Evolutionary conservation across 805 yeast species (phyloP).

Genomic region (Monosporozyma unispora): DNA sequence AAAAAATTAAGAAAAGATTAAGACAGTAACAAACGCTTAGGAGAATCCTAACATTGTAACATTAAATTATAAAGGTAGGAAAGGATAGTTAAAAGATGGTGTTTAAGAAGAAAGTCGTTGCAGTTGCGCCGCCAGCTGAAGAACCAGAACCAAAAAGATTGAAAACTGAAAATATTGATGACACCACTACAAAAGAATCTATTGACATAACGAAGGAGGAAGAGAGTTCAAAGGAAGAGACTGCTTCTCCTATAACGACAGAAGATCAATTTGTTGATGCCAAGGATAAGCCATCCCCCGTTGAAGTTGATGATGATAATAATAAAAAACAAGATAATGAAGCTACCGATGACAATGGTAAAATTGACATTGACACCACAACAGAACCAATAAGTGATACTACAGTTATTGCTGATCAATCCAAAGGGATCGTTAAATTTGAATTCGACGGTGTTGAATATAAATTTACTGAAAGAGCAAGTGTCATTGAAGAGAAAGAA

Average conservation of each 20-base stretch:
- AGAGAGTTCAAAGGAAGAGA: no score
- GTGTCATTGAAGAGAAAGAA: conserved; percentile 87
- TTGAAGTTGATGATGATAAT: background rate
- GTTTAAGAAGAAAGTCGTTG: background rate
- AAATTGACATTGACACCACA: background rate
- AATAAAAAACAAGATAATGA: background rate
- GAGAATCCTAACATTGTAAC: background rate
- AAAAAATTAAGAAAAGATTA: background rate
- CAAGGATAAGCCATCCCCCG: background rate
- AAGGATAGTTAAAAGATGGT: background rate
- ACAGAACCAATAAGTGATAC: conserved; percentile 1
- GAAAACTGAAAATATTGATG: background rate
- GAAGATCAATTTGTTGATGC: background rate
- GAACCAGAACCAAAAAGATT: background rate
- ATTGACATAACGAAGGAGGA: background rate
- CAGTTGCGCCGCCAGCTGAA: background rate
- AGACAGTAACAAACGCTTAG: background rate
- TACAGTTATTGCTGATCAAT: conserved; percentile 5
- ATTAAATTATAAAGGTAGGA: background rate
- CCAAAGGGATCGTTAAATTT: conserved; percentile 31
- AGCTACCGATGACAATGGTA: background rate
- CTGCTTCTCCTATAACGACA: no score
- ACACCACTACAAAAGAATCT: background rate
- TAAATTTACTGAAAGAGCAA: conserved; percentile 83
- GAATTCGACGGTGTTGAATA: conserved; percentile 65